Conservation (phyloP, 208 protist genomes). For the Porcisia hertigi region DNA sequence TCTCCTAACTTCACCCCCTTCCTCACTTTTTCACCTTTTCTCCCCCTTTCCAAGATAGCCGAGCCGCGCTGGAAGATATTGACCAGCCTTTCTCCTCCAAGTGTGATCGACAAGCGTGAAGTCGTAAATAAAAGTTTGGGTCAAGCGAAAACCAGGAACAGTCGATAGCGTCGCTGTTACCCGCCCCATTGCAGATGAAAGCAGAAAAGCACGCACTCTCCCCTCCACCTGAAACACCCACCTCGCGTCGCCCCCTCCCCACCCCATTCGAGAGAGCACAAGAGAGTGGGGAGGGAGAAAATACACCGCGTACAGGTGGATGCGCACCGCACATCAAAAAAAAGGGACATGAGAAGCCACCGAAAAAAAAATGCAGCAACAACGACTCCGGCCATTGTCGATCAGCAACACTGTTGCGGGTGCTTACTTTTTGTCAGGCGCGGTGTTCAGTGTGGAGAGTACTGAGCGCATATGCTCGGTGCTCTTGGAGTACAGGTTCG, state of each 20-base stretch:
- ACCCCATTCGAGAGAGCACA: background rate
- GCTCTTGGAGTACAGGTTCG: constrained; percentile 78
- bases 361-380: background rate
- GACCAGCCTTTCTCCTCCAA: background rate
- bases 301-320: too few species aligned
- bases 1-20: background rate
- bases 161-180: background rate
- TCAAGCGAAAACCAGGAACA: background rate
- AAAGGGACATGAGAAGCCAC: background rate
- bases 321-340: background rate
- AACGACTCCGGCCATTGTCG: background rate
- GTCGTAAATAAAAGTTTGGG: background rate
- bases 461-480: constrained; percentile 85
- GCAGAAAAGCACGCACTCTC: background rate
- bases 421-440: constrained; percentile 18
- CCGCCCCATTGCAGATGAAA: background rate
- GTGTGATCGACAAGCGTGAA: background rate
- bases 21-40: background rate
- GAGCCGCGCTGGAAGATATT: background rate
- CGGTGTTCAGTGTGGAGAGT: constrained; percentile 43
- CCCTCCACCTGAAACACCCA: background rate
- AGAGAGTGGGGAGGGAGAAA: background rate
- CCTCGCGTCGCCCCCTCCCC: background rate
- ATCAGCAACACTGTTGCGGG: background rate
- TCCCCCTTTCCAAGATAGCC: background rate